Conservation (phyloP, 1,139 yeast species). For the Suhomyces bokatorum region DNA sequence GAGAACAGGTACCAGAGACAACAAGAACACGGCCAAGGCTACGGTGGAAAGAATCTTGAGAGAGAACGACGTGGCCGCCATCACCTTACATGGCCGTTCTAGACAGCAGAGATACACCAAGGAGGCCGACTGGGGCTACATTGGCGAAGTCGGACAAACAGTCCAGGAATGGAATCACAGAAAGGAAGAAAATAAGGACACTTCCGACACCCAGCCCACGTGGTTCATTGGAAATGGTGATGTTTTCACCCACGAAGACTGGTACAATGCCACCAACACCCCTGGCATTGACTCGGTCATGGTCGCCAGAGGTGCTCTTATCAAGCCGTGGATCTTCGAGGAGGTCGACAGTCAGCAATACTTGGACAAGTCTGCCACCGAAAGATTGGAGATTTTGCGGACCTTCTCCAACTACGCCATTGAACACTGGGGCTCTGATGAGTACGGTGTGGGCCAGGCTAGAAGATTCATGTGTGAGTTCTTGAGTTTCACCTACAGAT, state of each 20-base stretch:
- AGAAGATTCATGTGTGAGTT: slow-evolving; percentile 94
- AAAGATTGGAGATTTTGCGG: slow-evolving; percentile 74
- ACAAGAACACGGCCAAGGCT: slow-evolving; percentile 79
- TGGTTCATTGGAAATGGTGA: slow-evolving; percentile 92
- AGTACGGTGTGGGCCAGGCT: slow-evolving; percentile 84
- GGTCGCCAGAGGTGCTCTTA: slow-evolving; percentile 97
- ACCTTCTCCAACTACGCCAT: slow-evolving; percentile 77
- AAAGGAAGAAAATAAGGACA: slow-evolving; percentile 56
- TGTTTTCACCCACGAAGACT: slow-evolving; percentile 80
- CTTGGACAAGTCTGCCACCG: slow-evolving; percentile 85
- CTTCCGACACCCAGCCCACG: slow-evolving; percentile 48
- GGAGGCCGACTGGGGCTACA: slow-evolving; percentile 91
- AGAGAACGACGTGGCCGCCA: slow-evolving; percentile 85
- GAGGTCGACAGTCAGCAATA: slow-evolving; percentile 89
- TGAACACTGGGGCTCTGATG: slow-evolving; percentile 98
- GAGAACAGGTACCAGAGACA: slow-evolving; percentile 87
- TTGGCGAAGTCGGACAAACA: slow-evolving; percentile 68
- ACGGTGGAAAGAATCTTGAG: slow-evolving; percentile 68
- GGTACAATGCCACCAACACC: slow-evolving; percentile 73
- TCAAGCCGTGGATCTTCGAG: slow-evolving; percentile 98
- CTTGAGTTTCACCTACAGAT: slow-evolving; percentile 89
- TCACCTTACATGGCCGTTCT: slow-evolving; percentile 93
- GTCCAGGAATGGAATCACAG: slow-evolving; percentile 63
- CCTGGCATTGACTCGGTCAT: slow-evolving; percentile 87
- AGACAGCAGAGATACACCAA: slow-evolving; percentile 92